Conservation (phyloP, 805 yeast species). For the Candida sphagnicola region DNA sequence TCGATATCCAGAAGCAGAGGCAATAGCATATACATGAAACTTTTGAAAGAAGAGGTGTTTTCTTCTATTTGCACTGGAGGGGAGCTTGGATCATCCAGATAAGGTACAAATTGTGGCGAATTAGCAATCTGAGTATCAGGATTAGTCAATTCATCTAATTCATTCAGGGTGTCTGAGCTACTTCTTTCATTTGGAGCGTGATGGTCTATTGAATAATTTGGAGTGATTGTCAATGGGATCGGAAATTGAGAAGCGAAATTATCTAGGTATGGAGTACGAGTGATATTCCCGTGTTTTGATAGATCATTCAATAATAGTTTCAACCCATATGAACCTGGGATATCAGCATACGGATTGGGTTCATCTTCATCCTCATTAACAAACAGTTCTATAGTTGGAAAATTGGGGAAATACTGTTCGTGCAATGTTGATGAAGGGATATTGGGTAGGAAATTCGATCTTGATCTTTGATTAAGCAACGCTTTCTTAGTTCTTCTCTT, state of each 20-base stretch:
- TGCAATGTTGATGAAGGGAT: slow-evolving; percentile 13
- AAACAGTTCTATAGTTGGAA: slow-evolving; percentile 27
- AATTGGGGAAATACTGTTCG: slow-evolving; percentile 3
- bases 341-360: neutral
- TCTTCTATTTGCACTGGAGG: neutral
- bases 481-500: slow-evolving; percentile 11
- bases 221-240: too few relatives aligned
- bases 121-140: neutral
- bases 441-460: slow-evolving; percentile 14
- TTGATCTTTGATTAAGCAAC: slow-evolving; percentile 17
- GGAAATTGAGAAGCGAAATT: neutral
- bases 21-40: slow-evolving; percentile 4
- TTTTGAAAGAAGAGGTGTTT: neutral
- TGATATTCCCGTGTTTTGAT: slow-evolving; percentile 14
- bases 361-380: slow-evolving; percentile 5
- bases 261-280: neutral
- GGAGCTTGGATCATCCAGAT: neutral
- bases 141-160: too few relatives aligned
- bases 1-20: slow-evolving; percentile 14
- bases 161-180: neutral
- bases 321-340: slow-evolving; percentile 29
- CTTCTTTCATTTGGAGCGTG: too few relatives aligned
- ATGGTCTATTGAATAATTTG: too few relatives aligned
- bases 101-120: neutral
- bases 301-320: slow-evolving; percentile 29